A percentile compares a stretch with the other conserved stretches of the same genome.
Conservation (phyloP, 768 basidiomycete species). For the Lactarius sanguifluus region DNA sequence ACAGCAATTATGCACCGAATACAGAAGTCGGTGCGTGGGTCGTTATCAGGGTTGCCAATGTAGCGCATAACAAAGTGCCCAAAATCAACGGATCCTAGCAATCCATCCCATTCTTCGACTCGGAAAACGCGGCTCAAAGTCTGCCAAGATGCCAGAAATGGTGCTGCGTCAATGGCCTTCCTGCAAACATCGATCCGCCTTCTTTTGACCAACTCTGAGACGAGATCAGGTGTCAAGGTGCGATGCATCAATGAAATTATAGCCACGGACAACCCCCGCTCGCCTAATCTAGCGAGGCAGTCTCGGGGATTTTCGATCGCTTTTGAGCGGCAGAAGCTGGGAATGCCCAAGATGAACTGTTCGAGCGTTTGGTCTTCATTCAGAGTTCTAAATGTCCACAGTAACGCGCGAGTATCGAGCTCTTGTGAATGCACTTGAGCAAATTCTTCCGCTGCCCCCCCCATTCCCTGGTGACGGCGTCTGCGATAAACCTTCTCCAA, state of each 20-base stretch:
- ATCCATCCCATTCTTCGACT: not conserved
- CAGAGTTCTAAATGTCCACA: not conserved
- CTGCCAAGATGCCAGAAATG: not conserved
- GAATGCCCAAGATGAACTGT: not conserved
- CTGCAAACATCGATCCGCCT: not conserved
- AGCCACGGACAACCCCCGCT: not conserved
- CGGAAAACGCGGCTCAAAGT: not conserved
- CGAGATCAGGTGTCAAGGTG: conserved; percentile 2
- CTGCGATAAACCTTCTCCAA: not conserved
- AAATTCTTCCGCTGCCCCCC: not conserved
- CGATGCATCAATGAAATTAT: not conserved
- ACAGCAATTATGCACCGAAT: conserved; percentile 8
- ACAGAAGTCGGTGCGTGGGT: not conserved
- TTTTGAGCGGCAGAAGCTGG: not conserved
- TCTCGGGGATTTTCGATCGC: not conserved
- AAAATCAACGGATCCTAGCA: not conserved
- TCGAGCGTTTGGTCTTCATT: conserved; percentile 2
- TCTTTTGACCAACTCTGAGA: not conserved
- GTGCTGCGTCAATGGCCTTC: not conserved
- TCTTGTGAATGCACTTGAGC: not conserved
- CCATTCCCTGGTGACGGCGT: not conserved
- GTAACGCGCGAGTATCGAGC: not conserved
- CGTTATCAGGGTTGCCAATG: not conserved
- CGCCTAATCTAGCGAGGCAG: not conserved
- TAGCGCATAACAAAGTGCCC: not conserved